Evolutionary conservation across 345 rosid species (phyloP).

Genomic region (Stellera chamaejasme): DNA sequence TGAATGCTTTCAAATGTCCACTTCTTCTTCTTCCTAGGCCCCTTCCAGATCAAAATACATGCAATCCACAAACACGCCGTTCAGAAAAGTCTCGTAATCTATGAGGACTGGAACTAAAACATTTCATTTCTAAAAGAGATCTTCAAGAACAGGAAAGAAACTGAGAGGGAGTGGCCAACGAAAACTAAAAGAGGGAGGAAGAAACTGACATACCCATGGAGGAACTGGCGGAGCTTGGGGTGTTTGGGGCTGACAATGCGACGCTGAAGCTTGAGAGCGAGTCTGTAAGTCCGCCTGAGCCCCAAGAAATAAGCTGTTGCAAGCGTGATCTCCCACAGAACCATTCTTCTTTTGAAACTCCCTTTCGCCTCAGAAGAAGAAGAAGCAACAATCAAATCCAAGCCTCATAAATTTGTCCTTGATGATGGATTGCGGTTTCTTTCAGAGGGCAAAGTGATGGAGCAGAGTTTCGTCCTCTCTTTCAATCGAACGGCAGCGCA

Average conservation of each 20-base stretch:
- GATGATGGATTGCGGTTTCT: not conserved
- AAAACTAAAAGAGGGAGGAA: not conserved
- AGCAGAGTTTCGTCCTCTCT: not conserved
- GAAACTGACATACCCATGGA: conserved; percentile 35
- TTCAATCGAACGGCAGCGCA: conserved; percentile 8
- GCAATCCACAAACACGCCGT: too few relatives aligned
- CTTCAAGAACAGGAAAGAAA: not conserved
- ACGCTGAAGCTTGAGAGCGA: conserved; percentile 67
- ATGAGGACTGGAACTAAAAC: too few relatives aligned
- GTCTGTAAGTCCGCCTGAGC: conserved; percentile 63
- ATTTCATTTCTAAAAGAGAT: not conserved
- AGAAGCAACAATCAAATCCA: too few relatives aligned
- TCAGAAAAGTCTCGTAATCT: too few relatives aligned
- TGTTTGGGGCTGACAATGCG: conserved; percentile 45
- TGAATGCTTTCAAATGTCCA: too few relatives aligned
- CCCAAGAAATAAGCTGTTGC: conserved; percentile 88
- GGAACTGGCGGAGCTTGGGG: conserved; percentile 52
- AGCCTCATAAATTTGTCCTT: not conserved
- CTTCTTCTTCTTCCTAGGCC: too few relatives aligned
- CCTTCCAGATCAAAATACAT: too few relatives aligned
- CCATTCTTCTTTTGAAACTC: conserved; percentile 32
- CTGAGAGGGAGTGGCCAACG: not conserved
- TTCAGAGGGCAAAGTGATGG: not conserved
- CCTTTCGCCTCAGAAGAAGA: not conserved
- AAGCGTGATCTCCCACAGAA: conserved; percentile 86